Evolutionary conservation across 2,329 filamentous ascomycete species (phyloP).

Genomic region (Cyphellophora europaea): DNA sequence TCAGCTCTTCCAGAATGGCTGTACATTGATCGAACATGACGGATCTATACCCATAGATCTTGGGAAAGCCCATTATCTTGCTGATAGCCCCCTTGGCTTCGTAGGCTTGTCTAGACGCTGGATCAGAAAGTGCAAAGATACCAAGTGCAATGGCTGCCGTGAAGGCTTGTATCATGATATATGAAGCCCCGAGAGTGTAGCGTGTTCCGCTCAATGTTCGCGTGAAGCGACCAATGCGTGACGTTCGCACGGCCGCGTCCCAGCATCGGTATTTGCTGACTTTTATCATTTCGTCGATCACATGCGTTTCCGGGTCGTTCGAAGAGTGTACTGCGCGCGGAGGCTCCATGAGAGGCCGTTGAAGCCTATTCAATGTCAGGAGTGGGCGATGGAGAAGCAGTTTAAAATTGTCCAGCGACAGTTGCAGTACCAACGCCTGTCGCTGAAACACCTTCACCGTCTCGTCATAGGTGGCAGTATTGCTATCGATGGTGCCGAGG

Average conservation of each 20-base stretch:
- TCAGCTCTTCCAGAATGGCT: conserved; percentile 10
- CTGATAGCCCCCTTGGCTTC: conserved; percentile 31
- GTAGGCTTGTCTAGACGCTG: conserved; percentile 33
- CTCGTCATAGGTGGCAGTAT: conserved; percentile 2
- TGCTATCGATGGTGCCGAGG: neutral
- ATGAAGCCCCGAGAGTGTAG: conserved; percentile 34
- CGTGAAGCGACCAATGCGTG: conserved; percentile 21
- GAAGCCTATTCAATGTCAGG: conserved; percentile 19
- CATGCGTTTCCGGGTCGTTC: too few relatives aligned
- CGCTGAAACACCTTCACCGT: conserved; percentile 17
- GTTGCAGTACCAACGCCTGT: conserved; percentile 30
- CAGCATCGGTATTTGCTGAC: conserved; percentile 13
- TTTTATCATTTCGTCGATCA: conserved; percentile 8
- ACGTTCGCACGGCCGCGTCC: conserved; percentile 30
- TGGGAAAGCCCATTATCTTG: conserved; percentile 11
- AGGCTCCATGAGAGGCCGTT: neutral
- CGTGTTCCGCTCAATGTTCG: conserved; percentile 28
- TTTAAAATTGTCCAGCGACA: conserved; percentile 35
- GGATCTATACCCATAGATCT: conserved; percentile 8
- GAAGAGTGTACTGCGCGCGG: too few relatives aligned
- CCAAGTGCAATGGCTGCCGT: conserved; percentile 36
- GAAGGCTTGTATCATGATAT: conserved; percentile 36
- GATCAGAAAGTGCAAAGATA: conserved; percentile 33
- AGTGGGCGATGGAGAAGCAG: conserved; percentile 34
- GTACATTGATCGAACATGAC: conserved; percentile 12